A percentile compares a stretch with the other conserved stretches of the same genome.
phyloP scores from a whole-genome alignment of 495 filamentous ascomycete genomes.

The Neurospora terricola region DNA sequence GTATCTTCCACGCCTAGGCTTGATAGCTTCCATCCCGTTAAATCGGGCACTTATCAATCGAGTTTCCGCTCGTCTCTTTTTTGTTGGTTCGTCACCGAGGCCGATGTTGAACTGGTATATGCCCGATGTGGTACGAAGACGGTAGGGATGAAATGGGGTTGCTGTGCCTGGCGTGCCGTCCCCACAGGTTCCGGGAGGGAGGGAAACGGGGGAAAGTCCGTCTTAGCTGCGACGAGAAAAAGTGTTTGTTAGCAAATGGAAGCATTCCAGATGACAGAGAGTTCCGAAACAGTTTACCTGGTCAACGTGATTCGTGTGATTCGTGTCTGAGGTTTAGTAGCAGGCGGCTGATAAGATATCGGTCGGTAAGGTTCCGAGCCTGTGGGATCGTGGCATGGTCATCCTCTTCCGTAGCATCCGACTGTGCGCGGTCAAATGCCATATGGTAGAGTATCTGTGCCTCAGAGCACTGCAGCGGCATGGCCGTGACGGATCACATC shows the following conservation, averaged over 20 bases:
- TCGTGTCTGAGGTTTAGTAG: not conserved
- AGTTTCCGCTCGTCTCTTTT: not conserved
- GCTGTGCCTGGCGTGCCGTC: not conserved
- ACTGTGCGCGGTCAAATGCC: not conserved
- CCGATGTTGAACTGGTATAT: not conserved
- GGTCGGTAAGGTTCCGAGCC: not conserved
- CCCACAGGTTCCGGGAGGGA: not conserved
- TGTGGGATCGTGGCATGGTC: not conserved
- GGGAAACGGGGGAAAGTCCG: not conserved
- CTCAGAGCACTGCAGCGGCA: not conserved
- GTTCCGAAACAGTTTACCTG: not conserved
- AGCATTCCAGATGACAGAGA: not conserved
- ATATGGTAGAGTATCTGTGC: not conserved
- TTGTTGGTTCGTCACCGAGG: not conserved
- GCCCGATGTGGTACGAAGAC: not conserved
- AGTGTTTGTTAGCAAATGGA: not conserved
- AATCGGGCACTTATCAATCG: not conserved
- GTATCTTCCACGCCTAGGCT: not conserved
- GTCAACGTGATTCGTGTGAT: not conserved
- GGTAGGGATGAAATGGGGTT: not conserved
- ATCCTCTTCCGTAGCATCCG: not conserved
- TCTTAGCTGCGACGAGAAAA: not conserved
- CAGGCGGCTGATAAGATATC: not conserved
- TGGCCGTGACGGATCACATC: not conserved
- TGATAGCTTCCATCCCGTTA: not conserved